Percentiles rank a stretch among this genome's conserved stretches.
phyloP scores from a whole-genome alignment of 208 protist genomes.

The Crithidia bombi region DNA sequence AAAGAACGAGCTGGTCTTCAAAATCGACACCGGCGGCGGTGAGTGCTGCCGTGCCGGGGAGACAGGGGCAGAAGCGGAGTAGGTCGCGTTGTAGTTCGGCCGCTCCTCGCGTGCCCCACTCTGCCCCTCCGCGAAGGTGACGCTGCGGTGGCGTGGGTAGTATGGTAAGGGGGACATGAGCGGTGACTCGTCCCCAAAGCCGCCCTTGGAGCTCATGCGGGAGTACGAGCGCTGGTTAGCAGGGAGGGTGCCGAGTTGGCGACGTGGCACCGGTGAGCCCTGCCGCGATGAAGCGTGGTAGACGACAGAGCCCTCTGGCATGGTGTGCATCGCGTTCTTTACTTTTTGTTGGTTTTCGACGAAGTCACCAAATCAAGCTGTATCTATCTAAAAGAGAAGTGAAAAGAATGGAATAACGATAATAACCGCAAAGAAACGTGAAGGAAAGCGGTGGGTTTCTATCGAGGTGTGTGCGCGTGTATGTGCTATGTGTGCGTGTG shows the following conservation, averaged over 20 bases:
- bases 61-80: conserved; percentile 45
- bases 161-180: conserved; percentile 82
- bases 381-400: neutral
- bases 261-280: conserved; percentile 69
- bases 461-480: neutral
- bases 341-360: neutral
- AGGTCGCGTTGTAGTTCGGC: conserved; percentile 62
- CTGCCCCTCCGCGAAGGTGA: conserved; percentile 73
- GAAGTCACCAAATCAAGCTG: neutral
- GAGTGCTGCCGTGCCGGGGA: conserved; percentile 48
- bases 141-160: conserved; percentile 79
- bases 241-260: conserved; percentile 72
- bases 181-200: conserved; percentile 66
- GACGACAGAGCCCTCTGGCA: conserved; percentile 13
- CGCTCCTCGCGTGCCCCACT: conserved; percentile 71
- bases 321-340: too few relatives aligned
- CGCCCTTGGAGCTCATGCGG: conserved; percentile 61
- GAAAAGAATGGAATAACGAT: conserved; percentile 3
- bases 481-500: conserved; percentile 1
- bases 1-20: conserved; percentile 48
- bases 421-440: neutral
- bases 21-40: conserved; percentile 57
- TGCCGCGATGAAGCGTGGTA: conserved; percentile 37
- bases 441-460: neutral
- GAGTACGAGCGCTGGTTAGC: conserved; percentile 89